A percentile compares a stretch with the other conserved stretches of the same genome.
These are phyloP conservation scores for Tinospora cordifolia DNA, from an alignment of 164 flowering plant species.

Conservation along the genomic window DNA sequence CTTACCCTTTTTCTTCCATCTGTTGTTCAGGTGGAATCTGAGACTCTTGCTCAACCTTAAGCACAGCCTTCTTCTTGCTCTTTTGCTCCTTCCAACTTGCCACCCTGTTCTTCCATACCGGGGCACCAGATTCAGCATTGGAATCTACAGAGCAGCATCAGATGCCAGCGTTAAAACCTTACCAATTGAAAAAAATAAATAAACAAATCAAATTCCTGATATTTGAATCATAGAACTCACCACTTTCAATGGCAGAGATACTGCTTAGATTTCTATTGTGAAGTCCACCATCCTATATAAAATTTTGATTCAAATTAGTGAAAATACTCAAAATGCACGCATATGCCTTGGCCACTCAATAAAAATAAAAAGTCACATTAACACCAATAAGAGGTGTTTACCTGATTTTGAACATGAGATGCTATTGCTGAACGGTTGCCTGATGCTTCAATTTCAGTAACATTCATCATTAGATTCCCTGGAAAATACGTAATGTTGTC, in stretches of 20 bases:
- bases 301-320: constrained; percentile 5
- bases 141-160: constrained; percentile 39
- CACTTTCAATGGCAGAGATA: constrained; percentile 76
- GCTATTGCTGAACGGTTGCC: constrained; percentile 34
- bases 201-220: background rate
- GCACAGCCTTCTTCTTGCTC: constrained; percentile 41
- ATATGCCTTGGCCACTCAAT: background rate
- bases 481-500: constrained; percentile 6
- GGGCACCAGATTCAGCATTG: constrained; percentile 71
- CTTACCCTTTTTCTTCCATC: constrained; percentile 74
- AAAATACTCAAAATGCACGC: background rate
- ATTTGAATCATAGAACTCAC: constrained; percentile 29
- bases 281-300: constrained; percentile 47
- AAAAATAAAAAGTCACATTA: background rate
- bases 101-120: constrained; percentile 92
- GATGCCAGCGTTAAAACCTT: background rate
- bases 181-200: background rate
- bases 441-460: constrained; percentile 31
- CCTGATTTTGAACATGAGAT: constrained; percentile 47
- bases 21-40: constrained; percentile 66
- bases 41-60: constrained; percentile 38
- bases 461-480: constrained; percentile 32
- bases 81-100: constrained; percentile 95
- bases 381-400: constrained; percentile 15
- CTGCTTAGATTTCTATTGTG: constrained; percentile 78